Conservation (phyloP, 371 early-diverging fungal species). For the Mucor plumbeus region DNA sequence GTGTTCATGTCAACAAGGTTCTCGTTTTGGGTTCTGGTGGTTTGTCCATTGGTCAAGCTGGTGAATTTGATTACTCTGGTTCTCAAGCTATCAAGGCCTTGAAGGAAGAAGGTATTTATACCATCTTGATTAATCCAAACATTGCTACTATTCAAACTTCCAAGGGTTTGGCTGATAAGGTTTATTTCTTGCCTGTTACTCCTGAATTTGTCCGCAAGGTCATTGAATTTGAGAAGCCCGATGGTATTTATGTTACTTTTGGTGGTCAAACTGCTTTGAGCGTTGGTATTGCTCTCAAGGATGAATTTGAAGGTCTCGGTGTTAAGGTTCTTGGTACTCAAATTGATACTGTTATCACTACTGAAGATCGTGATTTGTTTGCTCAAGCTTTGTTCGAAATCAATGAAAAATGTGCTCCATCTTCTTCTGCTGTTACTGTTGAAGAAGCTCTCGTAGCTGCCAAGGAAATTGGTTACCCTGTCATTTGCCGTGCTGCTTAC, state of each 20-base stretch:
- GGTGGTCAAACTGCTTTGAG: constrained; percentile 97
- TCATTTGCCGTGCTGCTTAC: constrained; percentile 94
- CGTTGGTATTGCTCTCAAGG: constrained; percentile 87
- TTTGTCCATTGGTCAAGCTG: constrained; percentile 96
- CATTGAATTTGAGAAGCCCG: constrained; percentile 90
- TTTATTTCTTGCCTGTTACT: constrained; percentile 94
- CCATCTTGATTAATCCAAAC: constrained; percentile 94
- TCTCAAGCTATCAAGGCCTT: constrained; percentile 96
- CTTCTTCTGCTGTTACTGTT: constrained; percentile 75
- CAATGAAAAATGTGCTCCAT: constrained; percentile 84
- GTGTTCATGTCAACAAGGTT: constrained; percentile 76
- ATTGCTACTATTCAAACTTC: constrained; percentile 98
- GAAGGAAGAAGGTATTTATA: constrained; percentile 93
- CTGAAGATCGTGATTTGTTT: constrained; percentile 96
- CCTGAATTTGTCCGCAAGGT: constrained; percentile 94
- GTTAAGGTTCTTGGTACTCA: constrained; percentile 94
- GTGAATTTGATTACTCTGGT: constrained; percentile 98
- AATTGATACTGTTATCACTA: constrained; percentile 87
- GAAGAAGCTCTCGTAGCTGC: constrained; percentile 87
- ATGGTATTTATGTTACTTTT: constrained; percentile 94
- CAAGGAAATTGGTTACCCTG: constrained; percentile 87
- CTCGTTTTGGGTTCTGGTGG: constrained; percentile 97
- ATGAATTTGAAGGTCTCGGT: constrained; percentile 83
- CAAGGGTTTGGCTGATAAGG: constrained; percentile 92
- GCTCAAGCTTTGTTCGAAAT: constrained; percentile 86